These are phyloP conservation scores for Monosporozyma solicola DNA, from an alignment of 805 yeast genomes.

Conservation along the genomic window DNA sequence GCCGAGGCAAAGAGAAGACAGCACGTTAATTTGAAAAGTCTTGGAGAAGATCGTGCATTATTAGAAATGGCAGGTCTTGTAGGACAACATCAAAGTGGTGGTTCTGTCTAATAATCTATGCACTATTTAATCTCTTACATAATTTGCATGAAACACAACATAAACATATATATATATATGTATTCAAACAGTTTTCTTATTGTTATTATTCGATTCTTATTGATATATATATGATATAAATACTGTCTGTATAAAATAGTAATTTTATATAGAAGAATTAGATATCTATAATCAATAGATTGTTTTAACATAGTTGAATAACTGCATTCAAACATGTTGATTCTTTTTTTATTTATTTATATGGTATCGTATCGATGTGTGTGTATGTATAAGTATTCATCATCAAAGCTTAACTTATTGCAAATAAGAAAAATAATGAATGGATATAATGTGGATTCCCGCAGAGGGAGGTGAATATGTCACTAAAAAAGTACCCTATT, in stretches of 20 bases:
- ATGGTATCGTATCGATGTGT: background rate
- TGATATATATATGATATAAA: background rate
- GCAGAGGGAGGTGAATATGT: background rate
- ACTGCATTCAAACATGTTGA: background rate
- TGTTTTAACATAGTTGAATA: background rate
- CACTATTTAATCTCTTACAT: background rate
- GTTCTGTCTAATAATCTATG: conserved; percentile 32
- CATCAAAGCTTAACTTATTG: background rate
- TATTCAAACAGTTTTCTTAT: background rate
- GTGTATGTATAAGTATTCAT: background rate
- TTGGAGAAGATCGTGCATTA: conserved; percentile 78
- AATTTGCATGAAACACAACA: background rate
- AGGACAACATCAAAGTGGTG: conserved; percentile 43
- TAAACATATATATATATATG: background rate
- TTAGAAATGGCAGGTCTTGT: conserved; percentile 73
- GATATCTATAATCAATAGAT: background rate
- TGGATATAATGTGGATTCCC: background rate
- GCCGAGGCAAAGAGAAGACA: conserved; percentile 74
- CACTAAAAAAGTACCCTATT: background rate
- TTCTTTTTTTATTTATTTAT: background rate
- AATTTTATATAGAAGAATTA: background rate
- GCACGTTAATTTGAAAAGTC: conserved; percentile 50
- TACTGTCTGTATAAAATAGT: background rate
- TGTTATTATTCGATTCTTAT: background rate
- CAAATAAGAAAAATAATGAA: background rate